Evolutionary conservation across 768 basidiomycete species (phyloP), one percentile per base, ranked within the genome.

Genomic region (Thelephora ganbajun): DNA sequence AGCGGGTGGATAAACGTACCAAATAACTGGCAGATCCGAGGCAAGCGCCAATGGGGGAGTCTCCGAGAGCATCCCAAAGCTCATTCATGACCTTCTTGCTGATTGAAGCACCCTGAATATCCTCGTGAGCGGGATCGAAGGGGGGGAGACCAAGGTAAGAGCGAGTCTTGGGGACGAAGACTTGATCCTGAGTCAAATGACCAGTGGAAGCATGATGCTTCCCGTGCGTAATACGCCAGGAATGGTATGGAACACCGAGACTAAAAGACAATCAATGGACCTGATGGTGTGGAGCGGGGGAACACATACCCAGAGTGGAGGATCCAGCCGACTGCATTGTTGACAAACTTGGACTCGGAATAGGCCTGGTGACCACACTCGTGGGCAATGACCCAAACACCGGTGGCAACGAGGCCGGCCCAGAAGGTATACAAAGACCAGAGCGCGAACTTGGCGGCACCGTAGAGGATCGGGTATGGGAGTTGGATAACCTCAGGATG

Each of bases 351-450:
- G 46, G 82, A 92, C 54, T 91, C 81, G 1, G 92, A 97, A 71
- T 90, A 99, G 0, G 88, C 86, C 63, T 94, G 91, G 63, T 99
- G 94, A 26, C 94, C 94, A 56, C 89, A 92, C 66, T 97, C 92
- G 60, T 94, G 91, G 42, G 83, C 92, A 50, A 94, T 69, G 53
- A 92, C 83, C 94, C 94, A 97, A 45, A 97, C 69, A 50, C 94
- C 94, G 16, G 93, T 97, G 4, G 73, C 82, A 51, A 91, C 85
- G 26, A 94, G 77, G 47, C 94, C 92, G 5, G 81, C 67, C 59
- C 74, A 76, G 66, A 94, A 85, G 26, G 79, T 72, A 63, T 94
- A 94, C 37, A 86, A 53, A 2, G 82, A 69, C 89, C 89, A 93
- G 30, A 91, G 56, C 0, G 77, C 68, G 54, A 86, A 63, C 36